These are phyloP conservation scores for Apiotrichum montevideense DNA, from an alignment of 1,284 basidiomycete species.

Conservation along the genomic window DNA sequence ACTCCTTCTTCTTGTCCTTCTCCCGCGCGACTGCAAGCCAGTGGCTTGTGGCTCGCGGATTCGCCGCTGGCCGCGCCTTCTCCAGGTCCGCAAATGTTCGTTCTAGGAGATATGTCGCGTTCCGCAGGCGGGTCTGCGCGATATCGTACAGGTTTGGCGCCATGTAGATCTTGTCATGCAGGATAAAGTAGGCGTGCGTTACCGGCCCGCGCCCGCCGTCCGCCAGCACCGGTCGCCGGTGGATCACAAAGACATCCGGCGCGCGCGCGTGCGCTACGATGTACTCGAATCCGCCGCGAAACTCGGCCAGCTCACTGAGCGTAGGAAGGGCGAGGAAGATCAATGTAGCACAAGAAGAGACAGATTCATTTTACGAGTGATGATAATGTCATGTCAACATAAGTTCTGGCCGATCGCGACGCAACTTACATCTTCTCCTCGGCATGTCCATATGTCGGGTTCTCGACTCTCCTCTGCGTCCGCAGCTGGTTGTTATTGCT, in stretches of 20 bases:
- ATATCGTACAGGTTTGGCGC: conserved; percentile 36
- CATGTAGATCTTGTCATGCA: conserved; percentile 40
- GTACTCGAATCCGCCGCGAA: conserved; percentile 41
- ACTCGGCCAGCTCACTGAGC: conserved; percentile 29
- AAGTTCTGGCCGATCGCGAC: too few relatives aligned
- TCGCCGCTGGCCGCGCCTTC: conserved; percentile 30
- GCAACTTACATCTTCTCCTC: conserved; percentile 37
- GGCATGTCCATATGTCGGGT: conserved; percentile 36
- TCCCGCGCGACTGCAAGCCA: conserved; percentile 30
- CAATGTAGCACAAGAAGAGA: too few relatives aligned
- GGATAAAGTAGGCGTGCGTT: conserved; percentile 35
- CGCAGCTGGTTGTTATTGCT: conserved; percentile 40
- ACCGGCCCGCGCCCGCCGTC: conserved; percentile 26
- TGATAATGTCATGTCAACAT: too few relatives aligned
- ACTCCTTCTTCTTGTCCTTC: not conserved
- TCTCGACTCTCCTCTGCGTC: conserved; percentile 33
- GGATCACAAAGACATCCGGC: conserved; percentile 39
- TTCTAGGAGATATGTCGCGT: conserved; percentile 29
- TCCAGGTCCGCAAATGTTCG: conserved; percentile 31
- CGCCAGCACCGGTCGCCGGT: conserved; percentile 28
- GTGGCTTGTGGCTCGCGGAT: conserved; percentile 31
- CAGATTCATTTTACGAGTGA: too few relatives aligned
- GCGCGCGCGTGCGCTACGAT: conserved; percentile 36
- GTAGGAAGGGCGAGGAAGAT: not conserved
- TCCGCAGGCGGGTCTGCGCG: conserved; percentile 27